Evolutionary conservation across 2,329 filamentous ascomycete genomes (phyloP).

Genomic region (Pyrenophora teres): DNA sequence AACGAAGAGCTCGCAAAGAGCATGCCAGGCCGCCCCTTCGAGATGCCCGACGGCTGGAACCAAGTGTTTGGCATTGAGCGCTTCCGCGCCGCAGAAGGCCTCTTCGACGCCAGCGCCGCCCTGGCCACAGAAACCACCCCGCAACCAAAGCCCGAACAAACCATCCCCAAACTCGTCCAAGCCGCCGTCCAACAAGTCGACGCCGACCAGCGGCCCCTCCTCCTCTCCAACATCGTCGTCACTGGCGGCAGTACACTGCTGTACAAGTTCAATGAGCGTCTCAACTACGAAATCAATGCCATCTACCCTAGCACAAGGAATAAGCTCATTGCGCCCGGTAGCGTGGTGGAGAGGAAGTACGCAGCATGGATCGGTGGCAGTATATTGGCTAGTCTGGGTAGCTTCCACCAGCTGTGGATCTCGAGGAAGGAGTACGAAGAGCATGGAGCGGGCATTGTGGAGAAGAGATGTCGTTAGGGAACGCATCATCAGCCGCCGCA

Average conservation of each 20-base stretch:
- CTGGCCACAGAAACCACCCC: conserved; percentile 59
- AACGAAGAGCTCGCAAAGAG: conserved; percentile 78
- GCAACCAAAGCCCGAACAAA: conserved; percentile 71
- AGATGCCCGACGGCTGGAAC: conserved; percentile 97
- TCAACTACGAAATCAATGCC: conserved; percentile 80
- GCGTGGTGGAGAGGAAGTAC: conserved; percentile 87
- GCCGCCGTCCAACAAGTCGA: conserved; percentile 79
- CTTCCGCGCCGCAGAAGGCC: conserved; percentile 81
- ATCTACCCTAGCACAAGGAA: conserved; percentile 87
- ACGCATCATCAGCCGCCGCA: neutral
- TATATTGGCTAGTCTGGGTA: conserved; percentile 91
- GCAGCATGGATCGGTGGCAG: conserved; percentile 96
- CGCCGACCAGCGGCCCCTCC: conserved; percentile 80
- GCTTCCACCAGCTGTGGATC: conserved; percentile 99
- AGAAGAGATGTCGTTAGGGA: conserved; percentile 90
- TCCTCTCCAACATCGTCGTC: conserved; percentile 89
- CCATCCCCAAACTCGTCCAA: conserved; percentile 81
- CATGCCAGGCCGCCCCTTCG: conserved; percentile 83
- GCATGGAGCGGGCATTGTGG: conserved; percentile 85
- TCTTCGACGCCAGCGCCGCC: conserved; percentile 86
- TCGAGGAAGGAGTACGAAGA: conserved; percentile 97
- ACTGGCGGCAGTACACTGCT: conserved; percentile 86
- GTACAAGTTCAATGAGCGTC: conserved; percentile 87
- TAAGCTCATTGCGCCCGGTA: conserved; percentile 83
- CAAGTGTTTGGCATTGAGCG: conserved; percentile 91